Conservation (phyloP, 2,329 filamentous ascomycete genomes). For the Penicillium polonicum region DNA sequence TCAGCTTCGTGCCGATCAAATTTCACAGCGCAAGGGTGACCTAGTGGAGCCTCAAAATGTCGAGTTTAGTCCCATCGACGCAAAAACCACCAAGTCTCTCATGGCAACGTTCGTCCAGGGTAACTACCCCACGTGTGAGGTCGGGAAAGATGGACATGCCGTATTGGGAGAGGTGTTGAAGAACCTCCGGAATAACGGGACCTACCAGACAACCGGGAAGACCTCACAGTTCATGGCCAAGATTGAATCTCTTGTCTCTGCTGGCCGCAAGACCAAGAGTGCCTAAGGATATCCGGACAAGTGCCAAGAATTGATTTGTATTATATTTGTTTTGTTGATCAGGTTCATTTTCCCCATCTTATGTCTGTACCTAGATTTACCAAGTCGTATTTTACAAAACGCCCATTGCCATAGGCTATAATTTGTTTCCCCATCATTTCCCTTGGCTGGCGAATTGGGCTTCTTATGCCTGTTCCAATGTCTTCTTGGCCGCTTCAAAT, state of each 20-base stretch:
- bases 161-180: constrained; percentile 35
- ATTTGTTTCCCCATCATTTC: neutral
- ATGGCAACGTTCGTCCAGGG: constrained; percentile 36
- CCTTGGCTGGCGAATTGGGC: neutral
- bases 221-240: constrained; percentile 39
- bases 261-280: constrained; percentile 32
- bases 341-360: constrained; percentile 2
- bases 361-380: constrained; percentile 17
- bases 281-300: constrained; percentile 12
- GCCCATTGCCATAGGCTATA: neutral
- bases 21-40: constrained; percentile 39
- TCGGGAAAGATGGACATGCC: constrained; percentile 23
- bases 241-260: constrained; percentile 38
- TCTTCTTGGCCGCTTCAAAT: constrained; percentile 44
- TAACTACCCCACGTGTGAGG: constrained; percentile 29
- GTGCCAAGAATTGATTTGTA: constrained; percentile 16
- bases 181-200: constrained; percentile 43
- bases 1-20: constrained; percentile 33
- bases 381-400: constrained; percentile 11
- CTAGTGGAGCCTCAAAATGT: constrained; percentile 36
- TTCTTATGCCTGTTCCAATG: constrained; percentile 35
- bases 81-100: constrained; percentile 29
- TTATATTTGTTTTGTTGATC: constrained; percentile 17
- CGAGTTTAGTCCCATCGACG: constrained; percentile 28
- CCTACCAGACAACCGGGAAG: constrained; percentile 40